Base-by-base conservation (phyloP, 805 yeast genomes). In the Teunomyces gatunensis region DNA sequence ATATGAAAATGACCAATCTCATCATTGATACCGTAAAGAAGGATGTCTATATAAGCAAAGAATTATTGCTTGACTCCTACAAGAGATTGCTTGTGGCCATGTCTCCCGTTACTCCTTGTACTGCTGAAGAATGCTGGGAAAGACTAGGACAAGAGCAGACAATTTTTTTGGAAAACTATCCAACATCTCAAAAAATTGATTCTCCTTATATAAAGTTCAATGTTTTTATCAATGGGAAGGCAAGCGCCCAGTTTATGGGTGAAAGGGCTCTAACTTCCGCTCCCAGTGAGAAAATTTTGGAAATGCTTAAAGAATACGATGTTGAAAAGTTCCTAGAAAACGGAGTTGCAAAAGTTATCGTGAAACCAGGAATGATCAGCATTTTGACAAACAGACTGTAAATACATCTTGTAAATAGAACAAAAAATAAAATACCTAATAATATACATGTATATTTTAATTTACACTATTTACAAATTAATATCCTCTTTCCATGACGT, bases 111-210 rank as follows among this genome's bases (percentile, higher is more conserved):
- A 78, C 87, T 0, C 98, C 99, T 1, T 78, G 85, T 5, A 75
- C 82, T 6, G 80, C 89, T 0, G 98, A 92, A 57, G 98, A 92
- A 64, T 75, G 87, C 20, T 84, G 92, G 83, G 89, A 85, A 49
- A 53, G 60, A 2, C 56, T 83, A 2, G 53, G 56, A 1, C 33
- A 54, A 35, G 74, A 83, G 78, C 55, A 58, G 2, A 75, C 89
- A 0, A 73, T 89, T 7, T 77, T 84, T 55, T 57, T 61, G 4
- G 71, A 82, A 48, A 63, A 60, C n/a, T 92, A 91, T 87, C 98
- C 98, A 0, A 58, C 58, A 6, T 46, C 64, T 0, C 75, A 74
- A 49, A 62, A 65, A 1, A 48, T 63, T 2, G 75, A 68, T 33
- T 67, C 81, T 0, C 63, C 68, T 3, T 51, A 54, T 5, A 57